Evolutionary conservation across 2,329 filamentous ascomycete species (phyloP).

Genomic region (Phaeomoniella chlamydospora): DNA sequence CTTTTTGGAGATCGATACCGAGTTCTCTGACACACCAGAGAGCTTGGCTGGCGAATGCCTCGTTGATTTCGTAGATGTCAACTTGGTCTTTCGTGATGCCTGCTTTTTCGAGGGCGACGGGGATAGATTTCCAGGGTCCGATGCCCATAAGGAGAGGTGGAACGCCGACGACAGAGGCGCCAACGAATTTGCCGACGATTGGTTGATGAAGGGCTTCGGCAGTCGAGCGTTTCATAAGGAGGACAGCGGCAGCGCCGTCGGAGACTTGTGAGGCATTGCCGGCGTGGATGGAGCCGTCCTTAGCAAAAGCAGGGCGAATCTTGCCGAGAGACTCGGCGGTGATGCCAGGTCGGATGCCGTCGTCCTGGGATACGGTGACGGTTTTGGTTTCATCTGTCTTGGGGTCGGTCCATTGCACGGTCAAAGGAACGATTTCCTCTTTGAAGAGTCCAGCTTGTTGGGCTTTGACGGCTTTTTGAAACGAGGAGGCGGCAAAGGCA

Average conservation of each 20-base stretch:
- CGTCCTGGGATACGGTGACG: slow-evolving; percentile 71
- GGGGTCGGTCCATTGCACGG: slow-evolving; percentile 75
- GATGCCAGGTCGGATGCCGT: slow-evolving; percentile 73
- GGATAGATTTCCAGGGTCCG: slow-evolving; percentile 91
- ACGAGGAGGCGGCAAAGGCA: slow-evolving; percentile 83
- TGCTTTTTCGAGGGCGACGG: slow-evolving; percentile 75
- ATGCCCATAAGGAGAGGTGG: slow-evolving; percentile 90
- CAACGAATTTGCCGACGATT: slow-evolving; percentile 85
- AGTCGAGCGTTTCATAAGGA: slow-evolving; percentile 87
- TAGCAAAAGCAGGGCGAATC: slow-evolving; percentile 79
- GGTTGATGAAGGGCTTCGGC: slow-evolving; percentile 77
- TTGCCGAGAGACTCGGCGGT: slow-evolving; percentile 80
- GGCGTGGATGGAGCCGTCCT: slow-evolving; percentile 86
- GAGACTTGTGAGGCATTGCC: slow-evolving; percentile 94
- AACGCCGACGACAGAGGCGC: slow-evolving; percentile 74
- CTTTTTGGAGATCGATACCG: slow-evolving; percentile 66
- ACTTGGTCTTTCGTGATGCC: slow-evolving; percentile 80
- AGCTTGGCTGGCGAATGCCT: slow-evolving; percentile 93
- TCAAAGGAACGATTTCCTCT: slow-evolving; percentile 78
- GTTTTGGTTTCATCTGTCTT: slow-evolving; percentile 78
- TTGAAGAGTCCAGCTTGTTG: slow-evolving; percentile 84
- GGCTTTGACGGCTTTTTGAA: slow-evolving; percentile 76
- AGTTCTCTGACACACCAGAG: slow-evolving; percentile 87
- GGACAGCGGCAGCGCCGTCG: slow-evolving; percentile 85
- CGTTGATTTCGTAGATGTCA: slow-evolving; percentile 97